A percentile compares a stretch with the other conserved stretches of the same genome.
phyloP scores from a whole-genome alignment of 225 moss, liverwort and hornwort genomes.

The Polytrichum formosum region DNA sequence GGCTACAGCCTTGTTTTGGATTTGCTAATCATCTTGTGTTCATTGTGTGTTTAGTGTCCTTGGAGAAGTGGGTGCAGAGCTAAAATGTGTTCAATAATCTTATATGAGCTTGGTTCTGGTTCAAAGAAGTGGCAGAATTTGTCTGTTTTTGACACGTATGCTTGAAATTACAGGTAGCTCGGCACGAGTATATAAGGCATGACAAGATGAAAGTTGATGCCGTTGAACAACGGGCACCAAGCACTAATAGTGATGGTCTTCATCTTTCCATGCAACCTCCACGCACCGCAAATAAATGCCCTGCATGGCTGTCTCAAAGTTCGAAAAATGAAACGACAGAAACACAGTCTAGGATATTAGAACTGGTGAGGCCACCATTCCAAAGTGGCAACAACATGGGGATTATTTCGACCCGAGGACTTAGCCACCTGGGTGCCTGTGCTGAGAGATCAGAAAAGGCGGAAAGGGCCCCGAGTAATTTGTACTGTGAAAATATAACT shows the following conservation, averaged over 20 bases:
- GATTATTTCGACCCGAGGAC: constrained; percentile 11
- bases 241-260: constrained; percentile 27
- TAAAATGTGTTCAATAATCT: no score
- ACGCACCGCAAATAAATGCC: constrained; percentile 29
- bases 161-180: constrained; percentile 28
- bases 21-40: no score
- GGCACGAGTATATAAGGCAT: constrained; percentile 29
- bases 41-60: no score
- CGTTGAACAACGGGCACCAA: constrained; percentile 9
- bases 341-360: constrained; percentile 26
- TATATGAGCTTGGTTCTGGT: neutral
- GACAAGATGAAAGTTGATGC: constrained; percentile 32
- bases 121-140: neutral
- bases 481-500: constrained; percentile 16
- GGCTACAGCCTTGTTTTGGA: no score
- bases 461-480: constrained; percentile 13
- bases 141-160: neutral
- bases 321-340: constrained; percentile 25
- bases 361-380: constrained; percentile 19
- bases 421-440: constrained; percentile 30
- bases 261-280: constrained; percentile 61
- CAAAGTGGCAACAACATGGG: constrained; percentile 12
- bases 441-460: constrained; percentile 18
- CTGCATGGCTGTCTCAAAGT: constrained; percentile 5
- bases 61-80: no score